Percentiles rank a stretch among this genome's conserved stretches.
These are phyloP conservation scores for Neonectria faginata DNA, from an alignment of 2,329 filamentous ascomycete genomes.

Conservation along the genomic window DNA sequence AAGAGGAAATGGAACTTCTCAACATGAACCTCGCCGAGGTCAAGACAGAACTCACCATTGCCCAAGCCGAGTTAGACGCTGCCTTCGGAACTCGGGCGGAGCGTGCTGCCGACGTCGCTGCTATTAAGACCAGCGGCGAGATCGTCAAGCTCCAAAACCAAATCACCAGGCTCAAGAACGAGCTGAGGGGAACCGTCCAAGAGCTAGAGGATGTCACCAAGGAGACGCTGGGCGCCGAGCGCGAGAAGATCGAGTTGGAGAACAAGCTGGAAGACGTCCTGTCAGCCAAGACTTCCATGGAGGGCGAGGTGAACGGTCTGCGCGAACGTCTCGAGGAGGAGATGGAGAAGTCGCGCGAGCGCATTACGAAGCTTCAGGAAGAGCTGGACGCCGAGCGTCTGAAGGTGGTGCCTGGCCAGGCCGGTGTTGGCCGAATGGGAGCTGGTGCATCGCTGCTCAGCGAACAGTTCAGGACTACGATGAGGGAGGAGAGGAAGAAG, in stretches of 20 bases:
- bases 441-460: constrained; percentile 65
- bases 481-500: constrained; percentile 68
- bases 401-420: constrained; percentile 53
- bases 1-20: constrained; percentile 62
- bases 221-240: constrained; percentile 63
- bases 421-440: constrained; percentile 50
- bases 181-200: constrained; percentile 63
- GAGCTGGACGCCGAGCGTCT: constrained; percentile 64
- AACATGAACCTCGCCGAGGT: constrained; percentile 67
- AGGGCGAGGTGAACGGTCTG: constrained; percentile 43
- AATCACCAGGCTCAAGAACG: constrained; percentile 62
- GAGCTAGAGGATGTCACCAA: constrained; percentile 66
- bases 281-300: constrained; percentile 34
- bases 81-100: constrained; percentile 70
- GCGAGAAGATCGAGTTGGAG: constrained; percentile 60
- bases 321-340: constrained; percentile 56
- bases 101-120: constrained; percentile 68
- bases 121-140: constrained; percentile 62
- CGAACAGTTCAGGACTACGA: constrained; percentile 67
- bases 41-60: constrained; percentile 71
- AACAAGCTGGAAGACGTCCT: constrained; percentile 50
- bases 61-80: constrained; percentile 71
- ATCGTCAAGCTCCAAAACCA: constrained; percentile 60
- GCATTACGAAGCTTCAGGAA: constrained; percentile 59
- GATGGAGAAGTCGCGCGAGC: constrained; percentile 51